Conservation (phyloP, 768 basidiomycete genomes). For the Termitomyces eurrhizus region DNA sequence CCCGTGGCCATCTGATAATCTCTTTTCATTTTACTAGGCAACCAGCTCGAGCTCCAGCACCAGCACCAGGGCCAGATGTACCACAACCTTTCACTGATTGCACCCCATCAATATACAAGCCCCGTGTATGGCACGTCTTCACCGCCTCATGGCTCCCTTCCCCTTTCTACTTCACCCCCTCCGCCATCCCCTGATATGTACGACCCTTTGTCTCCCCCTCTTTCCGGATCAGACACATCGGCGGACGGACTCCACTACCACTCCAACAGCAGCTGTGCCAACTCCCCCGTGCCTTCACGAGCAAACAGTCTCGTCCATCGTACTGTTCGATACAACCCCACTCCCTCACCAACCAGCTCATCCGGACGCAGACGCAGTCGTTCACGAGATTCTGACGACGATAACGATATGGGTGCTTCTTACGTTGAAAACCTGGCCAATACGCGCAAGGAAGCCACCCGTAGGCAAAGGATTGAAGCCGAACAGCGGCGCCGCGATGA, state of each 20-base stretch:
- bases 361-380: slow-evolving; percentile 63
- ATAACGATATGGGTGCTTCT: slow-evolving; percentile 65
- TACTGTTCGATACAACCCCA: slow-evolving; percentile 71
- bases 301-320: slow-evolving; percentile 76
- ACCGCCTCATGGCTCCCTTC: slow-evolving; percentile 68
- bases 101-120: slow-evolving; percentile 59
- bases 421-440: slow-evolving; percentile 71
- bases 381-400: slow-evolving; percentile 77
- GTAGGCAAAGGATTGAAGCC: slow-evolving; percentile 84
- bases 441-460: slow-evolving; percentile 79
- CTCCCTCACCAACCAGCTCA: slow-evolving; percentile 77
- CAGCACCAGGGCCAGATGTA: slow-evolving; percentile 46
- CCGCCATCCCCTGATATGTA: slow-evolving; percentile 77
- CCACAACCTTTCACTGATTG: slow-evolving; percentile 64
- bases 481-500: slow-evolving; percentile 88
- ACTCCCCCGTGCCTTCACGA: slow-evolving; percentile 76
- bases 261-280: slow-evolving; percentile 73
- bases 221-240: slow-evolving; percentile 88
- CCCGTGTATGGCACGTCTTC: slow-evolving; percentile 53
- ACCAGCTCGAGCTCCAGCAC: slow-evolving; percentile 55
- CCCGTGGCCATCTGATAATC: slow-evolving; percentile 70
- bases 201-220: slow-evolving; percentile 80
- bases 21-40: slow-evolving; percentile 51
- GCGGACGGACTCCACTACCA: slow-evolving; percentile 78
- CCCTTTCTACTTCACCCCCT: slow-evolving; percentile 66